Evolutionary conservation across 441 rosid genomes (phyloP).

Genomic region (Aquilaria agallochum): DNA sequence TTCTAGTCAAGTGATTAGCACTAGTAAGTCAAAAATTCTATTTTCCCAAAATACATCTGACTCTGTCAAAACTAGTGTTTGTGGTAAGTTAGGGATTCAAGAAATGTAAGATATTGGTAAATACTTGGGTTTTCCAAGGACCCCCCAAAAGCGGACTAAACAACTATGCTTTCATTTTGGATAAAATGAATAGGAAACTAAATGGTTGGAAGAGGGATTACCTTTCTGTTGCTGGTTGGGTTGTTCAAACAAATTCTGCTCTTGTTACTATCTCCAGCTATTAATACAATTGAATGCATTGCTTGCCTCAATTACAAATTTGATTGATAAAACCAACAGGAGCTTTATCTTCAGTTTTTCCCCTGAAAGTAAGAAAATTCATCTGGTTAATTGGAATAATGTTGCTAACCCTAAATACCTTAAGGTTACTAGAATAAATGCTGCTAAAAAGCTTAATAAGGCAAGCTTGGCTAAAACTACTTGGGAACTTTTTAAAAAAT

Average conservation of each 20-base stretch:
- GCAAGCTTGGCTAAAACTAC: too few species aligned
- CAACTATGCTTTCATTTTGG: neutral
- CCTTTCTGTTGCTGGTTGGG: neutral
- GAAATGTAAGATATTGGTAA: neutral
- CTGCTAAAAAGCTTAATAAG: neutral
- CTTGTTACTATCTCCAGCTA: neutral
- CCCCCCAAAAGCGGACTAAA: neutral
- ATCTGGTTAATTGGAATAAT: neutral
- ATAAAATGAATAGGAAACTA: neutral
- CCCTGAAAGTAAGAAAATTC: neutral
- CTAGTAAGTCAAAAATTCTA: neutral
- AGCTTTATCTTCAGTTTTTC: neutral
- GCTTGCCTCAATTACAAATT: neutral
- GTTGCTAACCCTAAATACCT: neutral
- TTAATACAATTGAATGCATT: neutral
- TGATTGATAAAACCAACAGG: neutral
- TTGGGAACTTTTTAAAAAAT: too few species aligned
- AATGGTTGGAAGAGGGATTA: neutral
- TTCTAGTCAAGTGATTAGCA: neutral
- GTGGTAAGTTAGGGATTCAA: neutral
- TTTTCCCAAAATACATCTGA: neutral
- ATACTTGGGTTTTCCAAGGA: neutral
- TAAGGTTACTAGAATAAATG: neutral
- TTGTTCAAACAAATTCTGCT: neutral
- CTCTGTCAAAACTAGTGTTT: neutral